Evolutionary conservation across 306 rosid species (phyloP).

Genomic region (Carpinus fangiana): DNA sequence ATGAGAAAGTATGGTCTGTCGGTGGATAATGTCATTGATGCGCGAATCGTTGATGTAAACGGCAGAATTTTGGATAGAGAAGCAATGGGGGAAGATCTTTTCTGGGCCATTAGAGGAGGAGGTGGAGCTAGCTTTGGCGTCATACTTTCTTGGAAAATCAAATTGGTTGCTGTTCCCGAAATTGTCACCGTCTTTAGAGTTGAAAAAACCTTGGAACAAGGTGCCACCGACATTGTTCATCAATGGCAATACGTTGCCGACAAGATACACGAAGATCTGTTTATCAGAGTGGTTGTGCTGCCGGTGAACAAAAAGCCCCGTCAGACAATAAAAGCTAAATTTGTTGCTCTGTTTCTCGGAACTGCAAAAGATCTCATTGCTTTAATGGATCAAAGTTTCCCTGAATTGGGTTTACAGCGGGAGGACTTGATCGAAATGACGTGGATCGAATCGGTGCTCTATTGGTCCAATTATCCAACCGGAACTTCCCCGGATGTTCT

Average conservation of each 20-base stretch:
- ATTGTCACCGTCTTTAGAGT: conserved; percentile 59
- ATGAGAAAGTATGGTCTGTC: conserved; percentile 69
- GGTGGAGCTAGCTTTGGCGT: conserved; percentile 85
- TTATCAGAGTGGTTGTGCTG: conserved; percentile 62
- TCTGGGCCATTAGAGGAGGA: conserved; percentile 86
- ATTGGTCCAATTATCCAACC: conserved; percentile 55
- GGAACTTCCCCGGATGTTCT: conserved; percentile 50
- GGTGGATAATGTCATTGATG: conserved; percentile 66
- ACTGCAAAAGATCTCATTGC: conserved; percentile 35
- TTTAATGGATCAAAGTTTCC: conserved; percentile 44
- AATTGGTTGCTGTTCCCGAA: conserved; percentile 54
- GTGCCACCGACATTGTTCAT: conserved; percentile 53
- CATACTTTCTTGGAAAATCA: conserved; percentile 66
- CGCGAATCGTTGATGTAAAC: conserved; percentile 47
- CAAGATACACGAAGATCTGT: conserved; percentile 41
- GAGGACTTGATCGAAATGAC: conserved; percentile 57
- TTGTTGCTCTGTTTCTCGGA: conserved; percentile 66
- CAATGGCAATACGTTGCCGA: conserved; percentile 63
- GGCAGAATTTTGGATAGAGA: conserved; percentile 53
- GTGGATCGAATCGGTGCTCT: conserved; percentile 60
- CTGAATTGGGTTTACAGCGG: conserved; percentile 50
- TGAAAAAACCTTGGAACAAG: conserved; percentile 65
- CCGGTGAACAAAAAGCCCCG: conserved; percentile 41
- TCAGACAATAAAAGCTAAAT: conserved; percentile 52
- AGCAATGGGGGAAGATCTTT: conserved; percentile 81